These are phyloP conservation scores for Larix kaempferi DNA, from an alignment of 75 land plant species.

Conservation along the genomic window DNA sequence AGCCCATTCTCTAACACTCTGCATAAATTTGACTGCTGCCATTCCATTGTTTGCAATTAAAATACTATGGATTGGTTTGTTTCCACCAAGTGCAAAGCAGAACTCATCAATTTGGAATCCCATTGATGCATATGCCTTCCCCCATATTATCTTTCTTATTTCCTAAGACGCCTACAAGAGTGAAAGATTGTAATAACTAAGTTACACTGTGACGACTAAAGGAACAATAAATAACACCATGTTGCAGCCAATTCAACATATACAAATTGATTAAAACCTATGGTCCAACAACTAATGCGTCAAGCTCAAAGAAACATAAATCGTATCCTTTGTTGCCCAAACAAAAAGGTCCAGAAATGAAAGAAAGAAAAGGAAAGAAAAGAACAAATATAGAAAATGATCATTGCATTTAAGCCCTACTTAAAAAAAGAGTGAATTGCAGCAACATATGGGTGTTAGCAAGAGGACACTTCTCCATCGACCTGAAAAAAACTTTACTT, in stretches of 20 bases:
- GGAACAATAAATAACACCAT: neutral
- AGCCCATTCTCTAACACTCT: slow-evolving; percentile 92
- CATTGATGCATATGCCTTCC: slow-evolving; percentile 34
- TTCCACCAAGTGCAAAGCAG: slow-evolving; percentile 83
- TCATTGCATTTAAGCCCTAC: neutral
- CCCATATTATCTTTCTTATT: slow-evolving; percentile 20
- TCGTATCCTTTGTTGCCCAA: too few relatives aligned
- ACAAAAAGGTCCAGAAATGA: neutral
- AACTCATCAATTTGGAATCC: slow-evolving; percentile 71
- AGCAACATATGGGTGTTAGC: neutral
- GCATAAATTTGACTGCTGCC: slow-evolving; percentile 98
- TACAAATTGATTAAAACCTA: neutral
- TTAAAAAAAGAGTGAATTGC: neutral
- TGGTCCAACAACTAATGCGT: neutral
- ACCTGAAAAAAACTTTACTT: neutral
- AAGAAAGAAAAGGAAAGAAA: neutral
- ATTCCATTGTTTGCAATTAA: slow-evolving; percentile 98
- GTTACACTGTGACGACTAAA: neutral
- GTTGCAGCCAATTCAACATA: neutral
- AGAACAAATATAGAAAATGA: neutral
- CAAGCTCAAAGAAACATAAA: neutral
- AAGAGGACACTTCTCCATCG: neutral
- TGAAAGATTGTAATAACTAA: neutral
- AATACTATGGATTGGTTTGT: slow-evolving; percentile 81
- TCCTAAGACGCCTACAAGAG: neutral